These are phyloP conservation scores for Eucalyptus decipiens DNA, from an alignment of 345 rosid genomes.

Conservation along the genomic window DNA sequence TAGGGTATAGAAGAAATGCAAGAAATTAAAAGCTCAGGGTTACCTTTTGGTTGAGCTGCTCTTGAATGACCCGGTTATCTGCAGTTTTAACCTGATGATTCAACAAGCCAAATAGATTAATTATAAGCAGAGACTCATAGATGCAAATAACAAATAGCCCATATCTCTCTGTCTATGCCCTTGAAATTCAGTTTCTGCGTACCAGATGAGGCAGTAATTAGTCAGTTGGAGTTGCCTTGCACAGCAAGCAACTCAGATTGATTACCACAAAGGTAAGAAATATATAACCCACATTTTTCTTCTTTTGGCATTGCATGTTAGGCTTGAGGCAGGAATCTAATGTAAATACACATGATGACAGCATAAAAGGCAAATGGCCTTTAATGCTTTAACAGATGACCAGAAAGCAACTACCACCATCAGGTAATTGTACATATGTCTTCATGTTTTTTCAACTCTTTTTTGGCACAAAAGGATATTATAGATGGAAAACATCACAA, in stretches of 20 bases:
- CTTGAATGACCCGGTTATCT: constrained; percentile 84
- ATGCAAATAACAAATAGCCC: not conserved
- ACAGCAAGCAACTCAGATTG: not conserved
- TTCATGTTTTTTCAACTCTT: not conserved
- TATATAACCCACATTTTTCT: not conserved
- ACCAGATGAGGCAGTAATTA: not conserved
- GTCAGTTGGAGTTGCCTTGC: not conserved
- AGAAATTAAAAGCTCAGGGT: not conserved
- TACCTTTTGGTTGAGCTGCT: constrained; percentile 88
- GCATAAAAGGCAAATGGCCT: not conserved
- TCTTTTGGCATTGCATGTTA: not conserved
- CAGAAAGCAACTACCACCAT: not conserved
- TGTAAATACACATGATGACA: not conserved
- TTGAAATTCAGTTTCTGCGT: not conserved
- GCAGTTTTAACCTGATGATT: constrained; percentile 73
- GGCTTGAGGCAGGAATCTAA: not conserved
- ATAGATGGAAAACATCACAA: not conserved
- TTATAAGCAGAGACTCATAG: not conserved
- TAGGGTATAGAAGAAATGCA: not conserved
- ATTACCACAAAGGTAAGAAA: not conserved
- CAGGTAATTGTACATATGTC: not conserved
- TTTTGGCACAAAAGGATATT: not conserved
- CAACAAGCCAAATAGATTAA: not conserved
- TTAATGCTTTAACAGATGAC: not conserved
- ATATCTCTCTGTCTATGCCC: not conserved